phyloP scores from a whole-genome alignment of 805 yeast genomes.

The Metschnikowia henanensis region DNA sequence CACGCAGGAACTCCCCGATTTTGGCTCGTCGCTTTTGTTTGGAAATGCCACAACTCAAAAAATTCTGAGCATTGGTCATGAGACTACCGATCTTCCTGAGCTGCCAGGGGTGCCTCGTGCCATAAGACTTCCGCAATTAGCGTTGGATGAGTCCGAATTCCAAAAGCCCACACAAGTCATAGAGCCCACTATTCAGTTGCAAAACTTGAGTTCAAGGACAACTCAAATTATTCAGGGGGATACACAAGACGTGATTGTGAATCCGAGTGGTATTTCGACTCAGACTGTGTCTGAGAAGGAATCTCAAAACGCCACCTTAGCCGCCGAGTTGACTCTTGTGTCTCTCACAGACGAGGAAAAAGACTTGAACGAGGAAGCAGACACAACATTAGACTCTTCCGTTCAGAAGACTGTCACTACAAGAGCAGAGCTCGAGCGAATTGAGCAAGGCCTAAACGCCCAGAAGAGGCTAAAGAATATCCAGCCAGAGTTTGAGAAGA shows the following conservation, averaged over 20 bases:
- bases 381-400: slow-evolving; percentile 24
- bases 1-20: slow-evolving; percentile 18
- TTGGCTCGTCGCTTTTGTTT: slow-evolving; percentile 17
- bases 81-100: not conserved
- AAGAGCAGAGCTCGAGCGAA: slow-evolving; percentile 29
- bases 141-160: slow-evolving; percentile 19
- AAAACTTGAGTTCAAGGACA: not conserved
- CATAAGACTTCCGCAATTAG: slow-evolving; percentile 34
- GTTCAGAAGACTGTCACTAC: slow-evolving; percentile 19
- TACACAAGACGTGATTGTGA: slow-evolving; percentile 1
- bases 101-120: not conserved
- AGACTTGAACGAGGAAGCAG: slow-evolving; percentile 28
- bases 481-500: slow-evolving; percentile 30
- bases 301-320: slow-evolving; percentile 22
- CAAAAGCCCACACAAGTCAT: slow-evolving; percentile 11
- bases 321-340: slow-evolving; percentile 32
- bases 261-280: not conserved
- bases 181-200: slow-evolving; percentile 5
- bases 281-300: slow-evolving; percentile 1
- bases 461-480: slow-evolving; percentile 33
- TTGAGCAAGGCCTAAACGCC: slow-evolving; percentile 33
- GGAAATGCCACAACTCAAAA: slow-evolving; percentile 3
- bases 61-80: not conserved
- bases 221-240: slow-evolving; percentile 7
- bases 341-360: slow-evolving; percentile 43